Conservation (phyloP, 1,284 basidiomycete species). For the Puccinia sorghi region DNA sequence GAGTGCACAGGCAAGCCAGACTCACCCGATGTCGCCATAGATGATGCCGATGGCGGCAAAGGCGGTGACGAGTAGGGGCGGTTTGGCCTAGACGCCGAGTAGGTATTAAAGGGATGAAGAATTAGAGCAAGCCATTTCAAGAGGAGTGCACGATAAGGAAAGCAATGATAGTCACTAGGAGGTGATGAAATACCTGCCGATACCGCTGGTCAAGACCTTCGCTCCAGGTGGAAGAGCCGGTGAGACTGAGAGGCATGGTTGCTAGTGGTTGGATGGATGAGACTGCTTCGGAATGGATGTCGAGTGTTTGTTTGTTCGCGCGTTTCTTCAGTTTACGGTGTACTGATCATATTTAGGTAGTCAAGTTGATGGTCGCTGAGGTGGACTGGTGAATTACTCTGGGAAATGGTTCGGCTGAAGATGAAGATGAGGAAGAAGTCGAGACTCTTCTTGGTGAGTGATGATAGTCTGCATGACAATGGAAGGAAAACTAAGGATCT, state of each 20-base stretch:
- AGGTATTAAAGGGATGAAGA: not conserved
- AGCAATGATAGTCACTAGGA: slow-evolving; percentile 27
- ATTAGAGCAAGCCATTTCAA: too few relatives aligned
- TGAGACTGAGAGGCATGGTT: too few relatives aligned
- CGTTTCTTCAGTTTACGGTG: too few relatives aligned
- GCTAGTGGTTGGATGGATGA: not conserved
- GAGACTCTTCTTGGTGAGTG: too few relatives aligned
- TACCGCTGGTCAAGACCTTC: slow-evolving; percentile 43
- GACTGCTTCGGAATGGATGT: too few relatives aligned
- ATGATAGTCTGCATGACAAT: too few relatives aligned
- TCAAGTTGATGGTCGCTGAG: too few relatives aligned
- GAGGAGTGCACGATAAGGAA: not conserved
- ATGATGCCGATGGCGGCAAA: slow-evolving; percentile 47
- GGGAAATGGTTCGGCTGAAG: too few relatives aligned
- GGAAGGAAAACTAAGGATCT: too few relatives aligned
- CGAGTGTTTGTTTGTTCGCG: not conserved
- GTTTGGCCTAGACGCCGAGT: slow-evolving; percentile 8
- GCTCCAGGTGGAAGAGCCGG: slow-evolving; percentile 29
- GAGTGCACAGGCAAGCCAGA: not conserved
- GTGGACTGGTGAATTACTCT: too few relatives aligned
- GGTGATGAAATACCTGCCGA: slow-evolving; percentile 46
- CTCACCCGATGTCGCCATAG: slow-evolving; percentile 48
- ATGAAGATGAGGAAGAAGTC: too few relatives aligned
- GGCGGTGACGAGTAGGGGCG: slow-evolving; percentile 30
- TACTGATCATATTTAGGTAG: too few relatives aligned